Conservation (phyloP, 1,139 yeast genomes). For the Debaryomyces udenii region DNA sequence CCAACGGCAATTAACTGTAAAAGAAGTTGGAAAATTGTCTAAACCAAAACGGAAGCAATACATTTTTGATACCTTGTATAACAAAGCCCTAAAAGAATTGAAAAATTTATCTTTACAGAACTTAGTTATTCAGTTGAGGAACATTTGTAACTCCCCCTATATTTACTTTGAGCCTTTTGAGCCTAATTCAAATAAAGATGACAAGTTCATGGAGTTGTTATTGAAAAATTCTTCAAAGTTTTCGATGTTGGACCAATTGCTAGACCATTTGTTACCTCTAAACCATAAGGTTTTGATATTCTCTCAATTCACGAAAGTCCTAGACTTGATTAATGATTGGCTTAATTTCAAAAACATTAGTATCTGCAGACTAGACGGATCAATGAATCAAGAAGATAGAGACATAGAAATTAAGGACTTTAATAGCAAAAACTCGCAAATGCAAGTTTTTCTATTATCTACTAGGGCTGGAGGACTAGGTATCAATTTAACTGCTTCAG, state of each 20-base stretch:
- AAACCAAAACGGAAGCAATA: conserved; percentile 18
- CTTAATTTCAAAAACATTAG: conserved; percentile 36
- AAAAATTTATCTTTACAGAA: conserved; percentile 53
- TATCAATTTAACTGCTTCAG: conserved; percentile 82
- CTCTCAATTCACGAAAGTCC: conserved; percentile 79
- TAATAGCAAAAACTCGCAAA: conserved; percentile 32
- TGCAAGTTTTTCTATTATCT: conserved; percentile 67
- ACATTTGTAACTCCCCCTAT: conserved; percentile 84
- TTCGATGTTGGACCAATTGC: conserved; percentile 65
- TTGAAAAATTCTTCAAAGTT: conserved; percentile 69
- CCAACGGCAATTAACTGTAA: conserved; percentile 8
- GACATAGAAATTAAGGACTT: conserved; percentile 65
- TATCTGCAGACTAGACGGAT: conserved; percentile 76
- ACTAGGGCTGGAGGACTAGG: conserved; percentile 97
- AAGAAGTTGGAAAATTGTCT: conserved; percentile 8
- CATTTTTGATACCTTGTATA: conserved; percentile 21
- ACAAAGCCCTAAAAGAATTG: conserved; percentile 23
- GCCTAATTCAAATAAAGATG: conserved; percentile 15
- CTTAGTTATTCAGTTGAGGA: conserved; percentile 78
- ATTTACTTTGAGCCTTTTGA: conserved; percentile 77
- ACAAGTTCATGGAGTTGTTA: conserved; percentile 32
- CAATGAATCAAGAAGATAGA: conserved; percentile 65
- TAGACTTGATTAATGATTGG: conserved; percentile 80
- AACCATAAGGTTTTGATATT: conserved; percentile 77
- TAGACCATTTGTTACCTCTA: conserved; percentile 47